phyloP scores from a whole-genome alignment of 805 yeast species.

The Hanseniaspora taiwanica region DNA sequence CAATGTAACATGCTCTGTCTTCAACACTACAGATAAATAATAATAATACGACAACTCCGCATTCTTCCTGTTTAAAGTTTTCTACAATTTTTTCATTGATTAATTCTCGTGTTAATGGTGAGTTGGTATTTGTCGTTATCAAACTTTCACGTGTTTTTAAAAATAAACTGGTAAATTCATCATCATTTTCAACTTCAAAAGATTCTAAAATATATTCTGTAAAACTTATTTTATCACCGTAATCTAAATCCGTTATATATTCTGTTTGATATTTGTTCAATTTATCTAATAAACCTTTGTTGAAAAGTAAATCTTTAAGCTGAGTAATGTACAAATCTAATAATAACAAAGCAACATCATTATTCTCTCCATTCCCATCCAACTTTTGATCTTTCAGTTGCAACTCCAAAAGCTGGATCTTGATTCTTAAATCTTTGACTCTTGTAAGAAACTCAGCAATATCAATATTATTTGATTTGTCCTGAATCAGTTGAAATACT shows the following conservation, averaged over 20 bases:
- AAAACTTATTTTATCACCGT: not conserved
- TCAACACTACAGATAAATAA: no score
- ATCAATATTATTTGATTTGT: no score
- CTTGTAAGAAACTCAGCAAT: no score
- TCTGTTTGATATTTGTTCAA: not conserved
- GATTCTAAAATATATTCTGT: not conserved
- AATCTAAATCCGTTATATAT: conserved; percentile 1
- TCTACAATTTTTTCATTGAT: not conserved
- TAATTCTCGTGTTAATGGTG: no score
- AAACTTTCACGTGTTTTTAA: no score
- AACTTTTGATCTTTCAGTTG: no score
- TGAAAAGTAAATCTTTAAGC: not conserved
- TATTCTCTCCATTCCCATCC: not conserved
- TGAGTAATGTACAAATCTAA: not conserved
- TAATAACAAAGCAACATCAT: not conserved
- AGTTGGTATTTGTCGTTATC: no score
- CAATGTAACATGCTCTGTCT: no score
- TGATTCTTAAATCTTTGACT: no score
- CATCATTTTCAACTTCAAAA: not conserved
- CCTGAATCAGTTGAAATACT: no score
- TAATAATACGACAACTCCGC: no score
- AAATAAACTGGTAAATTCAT: no score
- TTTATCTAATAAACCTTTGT: not conserved
- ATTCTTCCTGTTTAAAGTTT: not conserved
- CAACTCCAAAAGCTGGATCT: not conserved